These are phyloP conservation scores for Chaetomiaceae sp. DNA, from an alignment of 2,329 filamentous ascomycete genomes.

Conservation along the genomic window DNA sequence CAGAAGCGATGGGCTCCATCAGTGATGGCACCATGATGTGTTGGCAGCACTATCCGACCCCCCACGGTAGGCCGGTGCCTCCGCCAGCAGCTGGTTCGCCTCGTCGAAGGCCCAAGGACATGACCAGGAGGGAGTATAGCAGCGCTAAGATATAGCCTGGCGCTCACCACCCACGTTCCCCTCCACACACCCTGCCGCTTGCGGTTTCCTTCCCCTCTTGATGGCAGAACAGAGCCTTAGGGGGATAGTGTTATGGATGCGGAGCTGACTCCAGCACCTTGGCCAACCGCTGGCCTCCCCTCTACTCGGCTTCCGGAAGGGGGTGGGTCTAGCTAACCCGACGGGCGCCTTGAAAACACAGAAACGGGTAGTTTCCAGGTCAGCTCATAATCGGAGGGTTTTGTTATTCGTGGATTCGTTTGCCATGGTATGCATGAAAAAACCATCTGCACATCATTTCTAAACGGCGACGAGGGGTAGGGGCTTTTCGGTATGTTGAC, in stretches of 20 bases:
- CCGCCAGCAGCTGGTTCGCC: constrained; percentile 2
- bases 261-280: constrained; percentile 6
- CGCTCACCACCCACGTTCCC: constrained; percentile 17
- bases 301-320: background rate
- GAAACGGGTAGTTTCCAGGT: background rate
- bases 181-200: constrained; percentile 14
- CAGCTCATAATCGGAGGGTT: background rate
- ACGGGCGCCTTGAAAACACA: background rate
- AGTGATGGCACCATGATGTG: constrained; percentile 25
- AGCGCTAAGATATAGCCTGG: constrained; percentile 21
- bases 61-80: constrained; percentile 8
- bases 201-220: constrained; percentile 8
- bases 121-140: constrained; percentile 22
- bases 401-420: constrained; percentile 12
- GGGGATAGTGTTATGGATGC: constrained; percentile 7
- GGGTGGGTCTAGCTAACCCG: background rate
- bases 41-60: constrained; percentile 22
- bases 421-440: constrained; percentile 20
- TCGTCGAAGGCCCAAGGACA: constrained; percentile 12
- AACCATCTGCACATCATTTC: constrained; percentile 23
- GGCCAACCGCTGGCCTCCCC: background rate
- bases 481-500: background rate
- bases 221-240: constrained; percentile 5
- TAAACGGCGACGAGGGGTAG: constrained; percentile 7
- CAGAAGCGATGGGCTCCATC: constrained; percentile 9